A percentile compares a stretch with the other conserved stretches of the same genome.
Conservation (phyloP, 768 basidiomycete genomes). For the Trametes coccinea region DNA sequence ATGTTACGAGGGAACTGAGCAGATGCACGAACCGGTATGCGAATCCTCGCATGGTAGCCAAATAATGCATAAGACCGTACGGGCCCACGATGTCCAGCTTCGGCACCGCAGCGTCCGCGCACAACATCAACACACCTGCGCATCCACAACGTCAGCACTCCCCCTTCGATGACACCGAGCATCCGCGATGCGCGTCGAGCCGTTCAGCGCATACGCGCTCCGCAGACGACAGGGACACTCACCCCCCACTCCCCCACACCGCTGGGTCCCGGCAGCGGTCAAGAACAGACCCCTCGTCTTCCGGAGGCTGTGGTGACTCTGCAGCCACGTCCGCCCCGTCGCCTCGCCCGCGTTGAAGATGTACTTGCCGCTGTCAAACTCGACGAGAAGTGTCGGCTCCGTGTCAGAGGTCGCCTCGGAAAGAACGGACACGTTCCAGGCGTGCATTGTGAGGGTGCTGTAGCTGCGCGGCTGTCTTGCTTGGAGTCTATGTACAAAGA, state of each 20-base stretch:
- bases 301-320: slow-evolving; percentile 65
- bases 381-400: slow-evolving; percentile 72
- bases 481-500: background rate
- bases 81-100: slow-evolving; percentile 71
- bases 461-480: too few relatives aligned
- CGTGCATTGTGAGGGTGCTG: background rate
- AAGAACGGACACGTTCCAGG: slow-evolving; percentile 64
- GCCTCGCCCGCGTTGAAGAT: slow-evolving; percentile 89
- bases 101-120: slow-evolving; percentile 68
- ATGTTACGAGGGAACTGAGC: background rate
- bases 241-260: slow-evolving; percentile 77
- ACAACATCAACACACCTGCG: slow-evolving; percentile 74
- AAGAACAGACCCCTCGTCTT: slow-evolving; percentile 73
- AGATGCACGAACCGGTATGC: slow-evolving; percentile 55
- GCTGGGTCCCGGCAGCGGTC: slow-evolving; percentile 60
- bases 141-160: background rate
- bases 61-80: slow-evolving; percentile 63
- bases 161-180: background rate
- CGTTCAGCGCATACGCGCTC: background rate
- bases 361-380: slow-evolving; percentile 79
- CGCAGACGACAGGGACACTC: slow-evolving; percentile 23
- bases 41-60: slow-evolving; percentile 72
- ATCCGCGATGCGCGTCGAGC: background rate
- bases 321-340: slow-evolving; percentile 69
- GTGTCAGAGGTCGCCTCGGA: slow-evolving; percentile 71